Evolutionary conservation across 371 early-diverging fungal genomes (phyloP).

Genomic region (Apophysomyces sp.): DNA sequence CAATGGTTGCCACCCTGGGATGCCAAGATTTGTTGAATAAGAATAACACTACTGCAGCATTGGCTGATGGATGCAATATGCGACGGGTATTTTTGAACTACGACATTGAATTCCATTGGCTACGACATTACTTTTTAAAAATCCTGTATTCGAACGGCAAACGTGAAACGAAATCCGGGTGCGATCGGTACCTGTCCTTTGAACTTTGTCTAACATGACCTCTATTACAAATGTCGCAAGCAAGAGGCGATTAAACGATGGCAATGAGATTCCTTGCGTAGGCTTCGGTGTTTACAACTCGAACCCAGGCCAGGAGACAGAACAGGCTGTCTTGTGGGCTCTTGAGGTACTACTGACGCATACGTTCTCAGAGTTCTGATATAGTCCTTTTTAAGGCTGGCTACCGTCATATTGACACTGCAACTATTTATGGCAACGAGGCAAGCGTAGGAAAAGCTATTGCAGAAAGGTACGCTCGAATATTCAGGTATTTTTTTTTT

Average conservation of each 20-base stretch:
- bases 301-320: constrained; percentile 33
- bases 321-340: constrained; percentile 47
- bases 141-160: no score
- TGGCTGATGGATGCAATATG: no score
- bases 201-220: constrained; percentile 4
- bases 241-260: constrained; percentile 23
- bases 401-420: constrained; percentile 54
- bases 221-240: constrained; percentile 2
- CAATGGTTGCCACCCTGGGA: no score
- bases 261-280: constrained; percentile 25
- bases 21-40: no score
- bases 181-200: background rate
- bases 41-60: no score
- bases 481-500: background rate
- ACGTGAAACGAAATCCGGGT: no score
- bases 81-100: no score
- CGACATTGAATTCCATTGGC: no score
- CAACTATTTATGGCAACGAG: constrained; percentile 45
- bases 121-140: no score
- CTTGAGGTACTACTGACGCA: constrained; percentile 24
- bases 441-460: constrained; percentile 48
- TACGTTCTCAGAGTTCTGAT: background rate
- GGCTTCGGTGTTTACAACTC: constrained; percentile 48
- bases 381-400: constrained; percentile 33
- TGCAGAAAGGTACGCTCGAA: constrained; percentile 33